Evolutionary conservation across 202 grass and related monocot genomes (phyloP).

Genomic region (Eragrostis tef): DNA sequence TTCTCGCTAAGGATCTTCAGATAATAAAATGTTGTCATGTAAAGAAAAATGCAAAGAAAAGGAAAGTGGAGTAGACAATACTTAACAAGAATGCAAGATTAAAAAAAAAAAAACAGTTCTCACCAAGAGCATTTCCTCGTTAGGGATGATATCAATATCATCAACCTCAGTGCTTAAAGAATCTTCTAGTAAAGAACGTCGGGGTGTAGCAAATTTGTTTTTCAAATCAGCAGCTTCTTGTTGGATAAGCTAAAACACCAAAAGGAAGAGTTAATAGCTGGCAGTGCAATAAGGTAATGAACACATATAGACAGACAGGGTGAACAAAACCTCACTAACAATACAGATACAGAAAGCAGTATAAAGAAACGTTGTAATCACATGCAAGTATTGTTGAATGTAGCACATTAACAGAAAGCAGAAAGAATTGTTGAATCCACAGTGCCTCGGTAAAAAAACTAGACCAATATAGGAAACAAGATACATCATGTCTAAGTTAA

Average conservation of each 20-base stretch:
- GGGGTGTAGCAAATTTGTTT: conserved; percentile 78
- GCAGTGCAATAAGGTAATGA: conserved; percentile 24
- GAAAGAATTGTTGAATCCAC: too few relatives aligned
- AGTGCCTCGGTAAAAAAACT: not conserved
- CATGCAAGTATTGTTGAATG: too few relatives aligned
- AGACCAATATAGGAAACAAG: conserved; percentile 41
- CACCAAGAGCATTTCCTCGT: conserved; percentile 97
- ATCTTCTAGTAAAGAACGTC: conserved; percentile 80
- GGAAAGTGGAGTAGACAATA: not conserved
- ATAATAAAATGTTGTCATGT: conserved; percentile 28
- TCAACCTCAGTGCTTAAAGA: conserved; percentile 70
- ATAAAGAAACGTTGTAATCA: too few relatives aligned
- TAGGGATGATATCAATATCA: conserved; percentile 95
- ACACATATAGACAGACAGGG: conserved; percentile 11
- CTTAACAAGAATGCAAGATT: conserved; percentile 15
- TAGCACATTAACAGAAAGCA: too few relatives aligned
- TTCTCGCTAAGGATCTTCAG: conserved; percentile 91
- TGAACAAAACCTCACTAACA: conserved; percentile 8
- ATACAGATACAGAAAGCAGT: not conserved
- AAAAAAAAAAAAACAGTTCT: conserved; percentile 24
- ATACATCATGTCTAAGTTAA: conserved; percentile 23
- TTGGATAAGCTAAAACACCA: conserved; percentile 74
- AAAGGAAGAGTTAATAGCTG: conserved; percentile 35
- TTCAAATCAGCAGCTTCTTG: conserved; percentile 87
- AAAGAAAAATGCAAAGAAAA: conserved; percentile 39